Conservation (phyloP, 2,329 filamentous ascomycete genomes). For the Graphilbum sp. region DNA sequence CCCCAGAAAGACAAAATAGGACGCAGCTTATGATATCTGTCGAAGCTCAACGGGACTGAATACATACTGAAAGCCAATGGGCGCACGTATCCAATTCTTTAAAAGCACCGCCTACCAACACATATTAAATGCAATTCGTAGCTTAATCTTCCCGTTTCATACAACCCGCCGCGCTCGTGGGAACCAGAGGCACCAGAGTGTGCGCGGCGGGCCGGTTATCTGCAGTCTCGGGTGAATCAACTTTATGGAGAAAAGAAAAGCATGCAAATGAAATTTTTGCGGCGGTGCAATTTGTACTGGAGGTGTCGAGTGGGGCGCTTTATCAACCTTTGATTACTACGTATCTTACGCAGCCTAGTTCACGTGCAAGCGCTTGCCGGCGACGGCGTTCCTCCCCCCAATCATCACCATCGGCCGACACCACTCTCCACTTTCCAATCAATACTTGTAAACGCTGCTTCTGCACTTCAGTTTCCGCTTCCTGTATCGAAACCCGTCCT, state of each 20-base stretch:
- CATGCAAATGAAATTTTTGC: not conserved
- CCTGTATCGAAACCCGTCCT: too few relatives aligned
- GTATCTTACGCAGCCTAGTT: too few relatives aligned
- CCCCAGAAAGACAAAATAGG: too few relatives aligned
- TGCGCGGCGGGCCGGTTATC: conserved; percentile 32
- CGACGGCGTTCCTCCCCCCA: too few relatives aligned
- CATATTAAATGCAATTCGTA: conserved; percentile 6
- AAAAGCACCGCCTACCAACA: conserved; percentile 30
- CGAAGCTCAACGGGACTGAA: conserved; percentile 49
- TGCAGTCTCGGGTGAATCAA: conserved; percentile 38
- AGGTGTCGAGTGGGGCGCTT: not conserved
- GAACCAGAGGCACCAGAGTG: conserved; percentile 19
- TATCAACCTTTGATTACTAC: too few relatives aligned
- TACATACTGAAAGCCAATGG: conserved; percentile 22
- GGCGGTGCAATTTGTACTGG: not conserved
- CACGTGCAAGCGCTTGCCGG: too few relatives aligned
- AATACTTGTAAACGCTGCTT: too few relatives aligned
- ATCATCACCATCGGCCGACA: too few relatives aligned
- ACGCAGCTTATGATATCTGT: too few relatives aligned
- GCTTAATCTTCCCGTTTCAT: conserved; percentile 40
- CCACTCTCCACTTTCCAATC: too few relatives aligned
- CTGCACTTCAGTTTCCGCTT: too few relatives aligned
- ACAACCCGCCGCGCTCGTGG: conserved; percentile 30
- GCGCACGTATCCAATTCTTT: conserved; percentile 50
- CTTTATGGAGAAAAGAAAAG: conserved; percentile 29